Evolutionary conservation across 2,329 filamentous ascomycete species (phyloP).

Genomic region (Penicillium corylophilum): DNA sequence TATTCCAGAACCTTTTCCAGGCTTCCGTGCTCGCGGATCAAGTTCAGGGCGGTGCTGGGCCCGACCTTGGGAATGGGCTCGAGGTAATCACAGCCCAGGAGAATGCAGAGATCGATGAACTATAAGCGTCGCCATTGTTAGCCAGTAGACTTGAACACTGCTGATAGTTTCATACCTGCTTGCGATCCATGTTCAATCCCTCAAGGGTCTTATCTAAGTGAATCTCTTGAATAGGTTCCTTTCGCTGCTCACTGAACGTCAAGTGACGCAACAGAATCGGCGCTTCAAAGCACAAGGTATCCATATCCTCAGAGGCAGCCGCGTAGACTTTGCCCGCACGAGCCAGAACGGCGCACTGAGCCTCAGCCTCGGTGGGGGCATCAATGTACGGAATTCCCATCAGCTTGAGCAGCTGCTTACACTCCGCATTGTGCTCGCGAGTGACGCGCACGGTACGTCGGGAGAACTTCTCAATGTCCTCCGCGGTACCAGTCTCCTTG

Average conservation of each 20-base stretch:
- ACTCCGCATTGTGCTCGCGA: constrained; percentile 94
- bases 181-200: constrained; percentile 81
- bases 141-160: constrained; percentile 9
- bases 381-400: constrained; percentile 97
- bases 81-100: constrained; percentile 96
- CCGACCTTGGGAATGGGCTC: constrained; percentile 95
- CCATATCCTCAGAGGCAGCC: constrained; percentile 97
- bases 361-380: constrained; percentile 94
- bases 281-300: constrained; percentile 91
- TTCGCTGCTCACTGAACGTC: constrained; percentile 95
- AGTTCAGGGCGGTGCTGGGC: constrained; percentile 83
- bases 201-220: constrained; percentile 82
- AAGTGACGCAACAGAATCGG: constrained; percentile 89
- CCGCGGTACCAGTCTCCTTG: constrained; percentile 92
- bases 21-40: constrained; percentile 87
- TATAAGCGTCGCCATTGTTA: constrained; percentile 39
- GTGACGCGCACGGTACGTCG: constrained; percentile 90
- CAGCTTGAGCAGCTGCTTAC: constrained; percentile 81
- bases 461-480: constrained; percentile 98
- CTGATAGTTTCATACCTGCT: constrained; percentile 59
- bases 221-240: constrained; percentile 97
- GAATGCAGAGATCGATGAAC: constrained; percentile 97
- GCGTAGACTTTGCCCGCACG: constrained; percentile 93
- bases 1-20: constrained; percentile 83
- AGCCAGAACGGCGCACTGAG: constrained; percentile 88